Conservation (phyloP, 768 basidiomycete species). For the Serpula lacrymans region DNA sequence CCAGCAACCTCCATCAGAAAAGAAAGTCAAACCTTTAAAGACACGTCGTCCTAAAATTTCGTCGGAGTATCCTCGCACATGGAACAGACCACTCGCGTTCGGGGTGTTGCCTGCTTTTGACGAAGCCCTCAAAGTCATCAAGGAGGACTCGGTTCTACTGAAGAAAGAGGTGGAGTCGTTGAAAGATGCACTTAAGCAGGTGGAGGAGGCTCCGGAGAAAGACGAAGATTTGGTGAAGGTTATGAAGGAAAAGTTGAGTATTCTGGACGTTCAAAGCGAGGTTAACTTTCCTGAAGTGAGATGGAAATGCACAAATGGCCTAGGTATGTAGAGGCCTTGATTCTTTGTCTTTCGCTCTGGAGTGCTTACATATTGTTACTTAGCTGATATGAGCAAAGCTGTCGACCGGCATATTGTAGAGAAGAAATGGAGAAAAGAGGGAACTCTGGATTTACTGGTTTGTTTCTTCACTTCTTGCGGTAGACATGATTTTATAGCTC, state of each 20-base stretch:
- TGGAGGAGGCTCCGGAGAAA: conserved; percentile 21
- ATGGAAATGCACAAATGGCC: conserved; percentile 76
- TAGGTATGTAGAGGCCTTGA: conserved; percentile 49
- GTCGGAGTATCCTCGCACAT: conserved; percentile 49
- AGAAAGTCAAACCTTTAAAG: conserved; percentile 14
- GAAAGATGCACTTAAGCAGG: conserved; percentile 14
- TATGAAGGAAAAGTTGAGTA: conserved; percentile 46
- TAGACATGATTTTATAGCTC: background rate
- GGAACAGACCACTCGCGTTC: conserved; percentile 58
- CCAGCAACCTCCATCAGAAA: conserved; percentile 8
- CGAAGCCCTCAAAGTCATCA: conserved; percentile 71
- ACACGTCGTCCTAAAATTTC: conserved; percentile 51
- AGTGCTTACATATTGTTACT: conserved; percentile 3
- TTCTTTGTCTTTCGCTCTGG: background rate
- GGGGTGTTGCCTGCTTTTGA: conserved; percentile 81
- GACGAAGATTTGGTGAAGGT: conserved; percentile 38
- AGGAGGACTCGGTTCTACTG: conserved; percentile 52
- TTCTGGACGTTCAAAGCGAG: conserved; percentile 76
- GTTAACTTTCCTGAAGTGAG: conserved; percentile 81
- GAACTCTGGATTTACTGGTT: conserved; percentile 80
- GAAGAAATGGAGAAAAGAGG: conserved; percentile 82
- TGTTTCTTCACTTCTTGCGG: conserved; percentile 21
- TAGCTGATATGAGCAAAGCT: conserved; percentile 65
- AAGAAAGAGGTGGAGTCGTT: conserved; percentile 26
- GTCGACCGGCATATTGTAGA: conserved; percentile 80